phyloP scores from a whole-genome alignment of 2,329 filamentous ascomycete genomes.

The Pseudogymnoascus sp. region DNA sequence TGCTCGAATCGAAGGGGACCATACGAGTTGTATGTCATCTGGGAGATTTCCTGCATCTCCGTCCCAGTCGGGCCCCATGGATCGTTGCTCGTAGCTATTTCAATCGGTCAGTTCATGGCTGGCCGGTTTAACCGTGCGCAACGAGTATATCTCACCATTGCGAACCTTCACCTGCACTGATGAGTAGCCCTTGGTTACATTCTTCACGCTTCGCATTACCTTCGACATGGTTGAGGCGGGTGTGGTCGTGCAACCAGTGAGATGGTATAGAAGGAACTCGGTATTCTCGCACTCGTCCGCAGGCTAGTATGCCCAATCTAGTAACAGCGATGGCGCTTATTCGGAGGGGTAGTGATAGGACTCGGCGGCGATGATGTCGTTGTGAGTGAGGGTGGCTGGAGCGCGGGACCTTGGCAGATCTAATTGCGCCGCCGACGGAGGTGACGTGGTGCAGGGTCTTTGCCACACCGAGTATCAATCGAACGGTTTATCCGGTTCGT shows the following conservation, averaged over 20 bases:
- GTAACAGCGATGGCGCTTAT: conserved; percentile 2
- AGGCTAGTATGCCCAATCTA: conserved; percentile 2
- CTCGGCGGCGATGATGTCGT: conserved; percentile 7
- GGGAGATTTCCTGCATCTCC: conserved; percentile 97
- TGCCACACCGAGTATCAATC: neutral
- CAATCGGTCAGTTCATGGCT: conserved; percentile 18
- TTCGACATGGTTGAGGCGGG: conserved; percentile 65
- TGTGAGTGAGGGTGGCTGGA: conserved; percentile 2
- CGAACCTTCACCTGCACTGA: conserved; percentile 95
- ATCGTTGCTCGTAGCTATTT: conserved; percentile 92
- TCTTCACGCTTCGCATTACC: conserved; percentile 95
- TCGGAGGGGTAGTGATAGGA: neutral
- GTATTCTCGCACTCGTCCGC: conserved; percentile 1
- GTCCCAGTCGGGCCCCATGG: conserved; percentile 97
- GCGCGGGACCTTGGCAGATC: conserved; percentile 7
- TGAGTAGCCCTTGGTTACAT: conserved; percentile 98
- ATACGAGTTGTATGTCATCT: conserved; percentile 96
- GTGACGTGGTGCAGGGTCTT: conserved; percentile 7
- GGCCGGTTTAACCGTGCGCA: neutral
- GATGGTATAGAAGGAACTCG: neutral
- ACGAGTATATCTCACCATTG: conserved; percentile 61
- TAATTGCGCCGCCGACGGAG: conserved; percentile 7
- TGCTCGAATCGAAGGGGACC: conserved; percentile 26
- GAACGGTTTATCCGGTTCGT: neutral
- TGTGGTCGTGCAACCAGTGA: conserved; percentile 6